Percentiles rank a stretch among this genome's conserved stretches.
These are phyloP conservation scores for Cajanus cajan DNA, from an alignment of 306 rosid genomes.

Conservation along the genomic window DNA sequence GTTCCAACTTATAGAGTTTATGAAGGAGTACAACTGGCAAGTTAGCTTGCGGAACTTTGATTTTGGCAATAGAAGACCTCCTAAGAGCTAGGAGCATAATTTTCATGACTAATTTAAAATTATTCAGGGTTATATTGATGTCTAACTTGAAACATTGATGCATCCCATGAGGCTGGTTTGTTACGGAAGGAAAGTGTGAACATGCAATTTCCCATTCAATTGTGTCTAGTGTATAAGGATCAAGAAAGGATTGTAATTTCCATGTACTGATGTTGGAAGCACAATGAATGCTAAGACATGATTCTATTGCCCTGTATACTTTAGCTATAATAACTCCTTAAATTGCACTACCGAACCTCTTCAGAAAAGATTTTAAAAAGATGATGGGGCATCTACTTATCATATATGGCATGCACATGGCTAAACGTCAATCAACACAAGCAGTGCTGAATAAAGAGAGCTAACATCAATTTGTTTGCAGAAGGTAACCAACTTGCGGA, in stretches of 20 bases:
- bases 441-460: neutral
- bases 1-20: neutral
- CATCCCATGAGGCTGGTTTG: neutral
- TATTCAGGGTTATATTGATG: neutral
- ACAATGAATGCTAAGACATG: neutral
- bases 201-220: conserved; percentile 34
- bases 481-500: neutral
- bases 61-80: neutral
- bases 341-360: neutral
- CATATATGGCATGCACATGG: neutral
- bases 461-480: neutral
- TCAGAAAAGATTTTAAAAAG: neutral
- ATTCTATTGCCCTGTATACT: neutral
- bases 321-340: neutral
- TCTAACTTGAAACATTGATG: neutral
- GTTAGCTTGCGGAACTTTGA: neutral
- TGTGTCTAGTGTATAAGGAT: conserved; percentile 28
- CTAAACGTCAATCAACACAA: neutral
- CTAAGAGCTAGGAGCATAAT: neutral
- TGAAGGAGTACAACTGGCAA: neutral
- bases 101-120: neutral
- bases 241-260: neutral
- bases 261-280: neutral
- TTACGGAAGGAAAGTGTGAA: neutral
- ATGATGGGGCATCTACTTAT: neutral